These are phyloP conservation scores for Candolleomyces aberdarensis DNA, from an alignment of 768 basidiomycete genomes.

Conservation along the genomic window DNA sequence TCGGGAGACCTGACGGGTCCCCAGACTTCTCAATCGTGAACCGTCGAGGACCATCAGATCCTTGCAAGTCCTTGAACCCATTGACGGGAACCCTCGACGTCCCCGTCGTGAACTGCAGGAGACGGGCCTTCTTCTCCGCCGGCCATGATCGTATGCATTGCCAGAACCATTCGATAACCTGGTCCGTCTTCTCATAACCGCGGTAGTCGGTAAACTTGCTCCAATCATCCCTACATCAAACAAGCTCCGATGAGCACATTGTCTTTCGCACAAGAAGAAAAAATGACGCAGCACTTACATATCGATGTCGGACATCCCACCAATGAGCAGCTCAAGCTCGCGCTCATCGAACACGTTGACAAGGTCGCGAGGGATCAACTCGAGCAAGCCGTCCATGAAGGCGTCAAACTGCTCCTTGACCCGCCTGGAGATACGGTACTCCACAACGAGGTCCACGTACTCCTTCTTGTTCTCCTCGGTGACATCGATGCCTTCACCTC, in stretches of 20 bases:
- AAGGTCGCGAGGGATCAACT: constrained; percentile 80
- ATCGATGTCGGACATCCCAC: constrained; percentile 91
- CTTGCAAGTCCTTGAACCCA: constrained; percentile 93
- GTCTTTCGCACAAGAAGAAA: neutral
- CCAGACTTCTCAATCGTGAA: constrained; percentile 97
- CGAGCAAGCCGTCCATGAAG: constrained; percentile 82
- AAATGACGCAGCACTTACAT: constrained; percentile 44
- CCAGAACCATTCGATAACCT: constrained; percentile 96
- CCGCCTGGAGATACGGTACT: constrained; percentile 79
- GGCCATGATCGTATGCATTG: constrained; percentile 89
- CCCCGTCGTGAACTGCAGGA: constrained; percentile 87
- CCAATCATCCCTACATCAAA: constrained; percentile 71
- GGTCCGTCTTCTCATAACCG: constrained; percentile 80
- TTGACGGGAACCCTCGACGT: constrained; percentile 87
- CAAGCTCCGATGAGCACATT: neutral
- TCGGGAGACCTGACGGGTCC: constrained; percentile 81
- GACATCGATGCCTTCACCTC: constrained; percentile 58
- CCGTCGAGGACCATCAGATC: constrained; percentile 85
- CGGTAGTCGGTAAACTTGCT: constrained; percentile 93
- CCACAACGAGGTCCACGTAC: constrained; percentile 74
- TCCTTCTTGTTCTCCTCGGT: constrained; percentile 77
- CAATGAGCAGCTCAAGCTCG: constrained; percentile 85
- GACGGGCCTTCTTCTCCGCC: constrained; percentile 79
- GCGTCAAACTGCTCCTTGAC: constrained; percentile 83
- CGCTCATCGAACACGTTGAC: constrained; percentile 90